A percentile compares a stretch with the other conserved stretches of the same genome.
phyloP scores from a whole-genome alignment of 2,329 filamentous ascomycete genomes.

The Pseudopyricularia javanii region DNA sequence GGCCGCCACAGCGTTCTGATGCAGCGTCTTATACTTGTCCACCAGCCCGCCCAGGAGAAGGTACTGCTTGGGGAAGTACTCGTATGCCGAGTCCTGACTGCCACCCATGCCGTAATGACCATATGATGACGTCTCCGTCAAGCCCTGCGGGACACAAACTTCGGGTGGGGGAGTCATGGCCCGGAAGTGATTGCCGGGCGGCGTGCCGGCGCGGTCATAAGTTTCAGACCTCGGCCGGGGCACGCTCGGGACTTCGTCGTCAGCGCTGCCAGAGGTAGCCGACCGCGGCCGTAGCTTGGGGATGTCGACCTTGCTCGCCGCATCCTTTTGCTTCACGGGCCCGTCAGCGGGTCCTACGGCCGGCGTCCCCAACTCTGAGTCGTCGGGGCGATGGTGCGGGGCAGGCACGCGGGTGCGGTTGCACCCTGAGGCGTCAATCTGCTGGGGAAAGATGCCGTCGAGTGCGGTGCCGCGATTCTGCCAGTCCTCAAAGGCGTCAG shows the following conservation, averaged over 20 bases:
- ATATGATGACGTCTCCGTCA: slow-evolving; percentile 32
- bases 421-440: slow-evolving; percentile 70
- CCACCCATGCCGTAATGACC: slow-evolving; percentile 50
- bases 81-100: slow-evolving; percentile 58
- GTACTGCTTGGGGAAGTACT: slow-evolving; percentile 61
- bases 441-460: slow-evolving; percentile 69
- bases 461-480: slow-evolving; percentile 58
- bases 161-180: slow-evolving; percentile 15
- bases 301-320: background rate
- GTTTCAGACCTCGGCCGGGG: background rate
- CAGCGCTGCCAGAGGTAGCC: background rate
- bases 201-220: background rate
- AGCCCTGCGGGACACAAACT: slow-evolving; percentile 47
- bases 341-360: background rate
- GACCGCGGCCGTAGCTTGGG: background rate
- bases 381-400: too few species aligned
- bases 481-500: slow-evolving; percentile 62
- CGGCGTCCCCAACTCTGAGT: background rate
- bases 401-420: slow-evolving; percentile 34
- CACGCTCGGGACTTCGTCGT: background rate
- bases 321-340: background rate
- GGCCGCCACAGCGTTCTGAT: slow-evolving; percentile 54
- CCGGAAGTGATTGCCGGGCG: slow-evolving; percentile 14
- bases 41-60: slow-evolving; percentile 65
- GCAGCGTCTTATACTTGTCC: slow-evolving; percentile 60